A percentile compares a stretch with the other conserved stretches of the same genome.
These are phyloP conservation scores for Ganoderma lucidum DNA, from an alignment of 1,284 basidiomycete species.

Conservation along the genomic window DNA sequence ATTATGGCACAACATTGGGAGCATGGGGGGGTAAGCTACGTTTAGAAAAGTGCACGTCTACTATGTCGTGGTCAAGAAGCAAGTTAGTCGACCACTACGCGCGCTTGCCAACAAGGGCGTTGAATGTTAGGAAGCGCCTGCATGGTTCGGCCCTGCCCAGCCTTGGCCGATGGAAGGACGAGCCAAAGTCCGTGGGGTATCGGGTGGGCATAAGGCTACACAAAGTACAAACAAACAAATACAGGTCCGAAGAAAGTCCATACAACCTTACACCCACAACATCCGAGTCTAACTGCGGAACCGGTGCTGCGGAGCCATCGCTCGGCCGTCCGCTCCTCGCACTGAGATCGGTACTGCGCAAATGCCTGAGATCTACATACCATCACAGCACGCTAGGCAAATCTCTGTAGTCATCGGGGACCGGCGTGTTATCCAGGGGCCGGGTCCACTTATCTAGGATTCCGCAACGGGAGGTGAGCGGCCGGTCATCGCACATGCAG, in stretches of 20 bases:
- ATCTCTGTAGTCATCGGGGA: constrained; percentile 37
- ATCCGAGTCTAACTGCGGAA: constrained; percentile 8
- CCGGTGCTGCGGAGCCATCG: constrained; percentile 7
- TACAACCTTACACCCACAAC: not conserved
- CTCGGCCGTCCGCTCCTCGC: not conserved
- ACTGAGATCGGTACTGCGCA: not conserved
- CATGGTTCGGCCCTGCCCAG: no score
- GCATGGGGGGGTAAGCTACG: not conserved
- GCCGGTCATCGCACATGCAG: not conserved
- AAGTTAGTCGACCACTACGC: not conserved
- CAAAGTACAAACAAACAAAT: constrained; percentile 6
- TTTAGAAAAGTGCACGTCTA: not conserved
- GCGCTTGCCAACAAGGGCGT: no score
- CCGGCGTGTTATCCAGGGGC: constrained; percentile 41
- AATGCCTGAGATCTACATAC: not conserved
- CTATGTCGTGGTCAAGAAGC: not conserved
- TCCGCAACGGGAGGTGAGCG: not conserved
- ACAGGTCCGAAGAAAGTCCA: not conserved
- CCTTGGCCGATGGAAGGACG: no score
- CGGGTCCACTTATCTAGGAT: constrained; percentile 48
- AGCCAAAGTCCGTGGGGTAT: not conserved
- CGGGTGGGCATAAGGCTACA: not conserved
- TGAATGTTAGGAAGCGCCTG: no score
- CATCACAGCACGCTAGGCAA: constrained; percentile 45
- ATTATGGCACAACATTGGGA: not conserved